Evolutionary conservation across 495 filamentous ascomycete genomes (phyloP).

Genomic region (Copromyces sp.): DNA sequence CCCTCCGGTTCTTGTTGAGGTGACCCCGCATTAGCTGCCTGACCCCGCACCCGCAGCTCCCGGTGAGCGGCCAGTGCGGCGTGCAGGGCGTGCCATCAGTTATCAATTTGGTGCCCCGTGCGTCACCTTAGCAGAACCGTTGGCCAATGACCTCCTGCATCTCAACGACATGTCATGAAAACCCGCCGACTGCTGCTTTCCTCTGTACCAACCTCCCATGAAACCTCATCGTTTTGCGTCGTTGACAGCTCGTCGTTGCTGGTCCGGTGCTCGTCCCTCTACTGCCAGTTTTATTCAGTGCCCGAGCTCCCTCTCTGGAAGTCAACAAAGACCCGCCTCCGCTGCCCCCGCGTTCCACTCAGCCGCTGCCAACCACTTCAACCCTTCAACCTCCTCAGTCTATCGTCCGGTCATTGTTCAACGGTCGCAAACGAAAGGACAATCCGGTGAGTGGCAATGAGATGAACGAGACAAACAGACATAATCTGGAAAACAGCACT

Average conservation of each 20-base stretch:
- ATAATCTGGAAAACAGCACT: too few relatives aligned
- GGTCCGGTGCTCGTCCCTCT: not conserved
- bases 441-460: not conserved
- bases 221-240: not conserved
- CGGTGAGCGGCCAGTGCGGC: not conserved
- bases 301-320: not conserved
- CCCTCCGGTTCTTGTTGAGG: not conserved
- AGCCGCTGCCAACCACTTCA: not conserved
- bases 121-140: not conserved
- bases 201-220: not conserved
- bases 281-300: not conserved
- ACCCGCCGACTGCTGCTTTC: not conserved
- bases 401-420: not conserved
- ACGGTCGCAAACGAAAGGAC: not conserved
- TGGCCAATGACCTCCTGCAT: not conserved
- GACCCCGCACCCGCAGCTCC: not conserved
- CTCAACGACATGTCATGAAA: not conserved
- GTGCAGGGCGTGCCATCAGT: not conserved
- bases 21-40: not conserved
- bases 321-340: not conserved
- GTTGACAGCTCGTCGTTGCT: not conserved
- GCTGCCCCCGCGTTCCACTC: not conserved
- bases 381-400: not conserved
- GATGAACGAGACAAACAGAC: too few relatives aligned
- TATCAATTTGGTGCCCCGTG: not conserved